A percentile compares a stretch with the other conserved stretches of the same genome.
phyloP scores from a whole-genome alignment of 768 basidiomycete species.

The Serendipita sp. region DNA sequence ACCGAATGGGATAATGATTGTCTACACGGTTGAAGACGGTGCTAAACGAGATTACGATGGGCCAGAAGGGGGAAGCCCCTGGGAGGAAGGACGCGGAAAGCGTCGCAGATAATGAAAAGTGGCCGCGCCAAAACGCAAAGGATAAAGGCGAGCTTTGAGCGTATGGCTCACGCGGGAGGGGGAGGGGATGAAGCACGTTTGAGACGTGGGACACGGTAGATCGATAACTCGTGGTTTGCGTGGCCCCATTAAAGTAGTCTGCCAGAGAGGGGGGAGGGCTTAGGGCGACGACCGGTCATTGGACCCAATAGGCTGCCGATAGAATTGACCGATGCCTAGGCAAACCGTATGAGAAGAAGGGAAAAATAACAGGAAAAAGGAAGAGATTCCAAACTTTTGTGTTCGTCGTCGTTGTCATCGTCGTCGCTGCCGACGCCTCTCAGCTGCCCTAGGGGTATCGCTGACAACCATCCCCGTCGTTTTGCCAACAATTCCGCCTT shows the following conservation, averaged over 20 bases:
- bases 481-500: not conserved
- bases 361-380: too few species aligned
- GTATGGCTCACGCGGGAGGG: not conserved
- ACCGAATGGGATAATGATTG: not conserved
- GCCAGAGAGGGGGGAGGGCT: not conserved
- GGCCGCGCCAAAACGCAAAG: not conserved
- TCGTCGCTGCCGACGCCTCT: not conserved
- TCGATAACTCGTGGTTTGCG: not conserved
- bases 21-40: not conserved
- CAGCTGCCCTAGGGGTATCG: too few species aligned
- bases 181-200: not conserved
- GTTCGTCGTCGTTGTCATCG: not conserved
- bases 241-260: not conserved
- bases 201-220: not conserved
- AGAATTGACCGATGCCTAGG: too few species aligned
- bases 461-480: not conserved
- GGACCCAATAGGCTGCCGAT: too few species aligned
- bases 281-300: not conserved
- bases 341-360: too few species aligned
- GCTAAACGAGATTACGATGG: not conserved
- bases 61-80: not conserved
- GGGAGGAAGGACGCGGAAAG: not conserved
- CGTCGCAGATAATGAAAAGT: constrained; percentile 5
- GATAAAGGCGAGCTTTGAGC: not conserved
- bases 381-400: too few species aligned